phyloP scores from a whole-genome alignment of 495 filamentous ascomycete species.

The Oleoguttula mirabilis region DNA sequence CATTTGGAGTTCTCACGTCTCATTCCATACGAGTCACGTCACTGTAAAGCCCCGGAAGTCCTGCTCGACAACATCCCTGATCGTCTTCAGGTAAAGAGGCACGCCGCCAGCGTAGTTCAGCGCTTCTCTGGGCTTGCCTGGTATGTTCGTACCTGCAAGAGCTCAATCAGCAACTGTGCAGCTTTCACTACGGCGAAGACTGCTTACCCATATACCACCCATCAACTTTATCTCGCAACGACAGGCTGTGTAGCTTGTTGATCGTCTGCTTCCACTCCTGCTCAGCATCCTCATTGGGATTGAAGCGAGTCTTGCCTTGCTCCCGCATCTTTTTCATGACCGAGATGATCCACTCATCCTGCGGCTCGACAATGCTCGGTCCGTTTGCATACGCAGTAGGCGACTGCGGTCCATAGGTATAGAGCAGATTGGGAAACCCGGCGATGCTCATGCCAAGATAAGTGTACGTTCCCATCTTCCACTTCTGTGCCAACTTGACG shows the following conservation, averaged over 20 bases:
- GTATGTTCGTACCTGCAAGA: conserved; percentile 7
- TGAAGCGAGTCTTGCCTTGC: conserved; percentile 29
- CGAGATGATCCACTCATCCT: conserved; percentile 42
- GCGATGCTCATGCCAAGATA: conserved; percentile 38
- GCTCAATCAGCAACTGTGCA: background rate
- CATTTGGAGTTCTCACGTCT: no score
- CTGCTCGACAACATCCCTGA: conserved; percentile 8
- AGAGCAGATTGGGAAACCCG: conserved; percentile 44
- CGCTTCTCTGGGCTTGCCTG: conserved; percentile 12
- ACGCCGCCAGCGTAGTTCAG: conserved; percentile 14
- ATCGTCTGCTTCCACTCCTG: conserved; percentile 33
- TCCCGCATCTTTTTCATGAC: conserved; percentile 33
- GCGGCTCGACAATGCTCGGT: conserved; percentile 39
- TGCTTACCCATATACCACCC: conserved; percentile 15
- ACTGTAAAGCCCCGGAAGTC: no score
- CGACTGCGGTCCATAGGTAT: conserved; percentile 36
- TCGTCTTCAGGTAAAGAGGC: conserved; percentile 13
- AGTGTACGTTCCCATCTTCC: conserved; percentile 37
- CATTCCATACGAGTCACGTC: no score
- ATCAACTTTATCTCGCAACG: conserved; percentile 10
- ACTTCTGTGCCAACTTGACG: conserved; percentile 35
- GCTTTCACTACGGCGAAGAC: background rate
- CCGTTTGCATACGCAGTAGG: conserved; percentile 42
- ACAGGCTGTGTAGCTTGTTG: conserved; percentile 4
- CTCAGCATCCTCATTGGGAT: conserved; percentile 30